phyloP scores from a whole-genome alignment of 345 rosid species.

The Corchorus olitorius region DNA sequence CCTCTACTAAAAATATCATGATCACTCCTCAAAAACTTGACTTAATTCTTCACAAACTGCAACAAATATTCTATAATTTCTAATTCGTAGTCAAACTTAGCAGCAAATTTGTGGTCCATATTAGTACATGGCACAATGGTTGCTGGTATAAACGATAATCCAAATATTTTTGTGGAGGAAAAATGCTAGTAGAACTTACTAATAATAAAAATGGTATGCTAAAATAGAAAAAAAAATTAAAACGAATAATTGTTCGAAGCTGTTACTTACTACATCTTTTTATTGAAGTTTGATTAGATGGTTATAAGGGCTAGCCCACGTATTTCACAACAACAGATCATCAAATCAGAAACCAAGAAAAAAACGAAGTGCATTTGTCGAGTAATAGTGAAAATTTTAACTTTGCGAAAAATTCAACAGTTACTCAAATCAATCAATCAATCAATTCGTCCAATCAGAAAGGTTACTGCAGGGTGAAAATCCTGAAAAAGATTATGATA shows the following conservation, averaged over 20 bases:
- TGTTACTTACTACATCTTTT: background rate
- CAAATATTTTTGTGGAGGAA: background rate
- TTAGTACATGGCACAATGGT: too few relatives aligned
- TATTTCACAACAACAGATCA: background rate
- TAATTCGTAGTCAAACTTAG: too few relatives aligned
- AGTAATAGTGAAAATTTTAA: background rate
- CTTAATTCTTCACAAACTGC: background rate
- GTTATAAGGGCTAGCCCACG: background rate
- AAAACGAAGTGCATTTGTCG: background rate
- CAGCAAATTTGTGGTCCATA: too few relatives aligned
- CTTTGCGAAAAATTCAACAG: background rate
- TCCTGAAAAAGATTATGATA: background rate
- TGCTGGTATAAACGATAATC: too few relatives aligned
- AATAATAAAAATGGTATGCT: too few relatives aligned
- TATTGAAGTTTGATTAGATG: background rate
- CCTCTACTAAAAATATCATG: background rate
- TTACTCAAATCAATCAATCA: background rate
- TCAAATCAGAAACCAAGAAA: background rate
- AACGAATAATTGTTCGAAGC: too few relatives aligned
- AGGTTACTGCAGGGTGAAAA: background rate
- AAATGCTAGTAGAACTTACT: background rate
- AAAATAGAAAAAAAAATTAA: too few relatives aligned
- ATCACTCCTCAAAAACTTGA: background rate
- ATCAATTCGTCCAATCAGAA: background rate
- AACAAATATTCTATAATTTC: background rate